Percentiles rank a stretch among this genome's conserved stretches.
Evolutionary conservation across 768 basidiomycete species (phyloP).

Genomic region (Punctularia strigosozonata): DNA sequence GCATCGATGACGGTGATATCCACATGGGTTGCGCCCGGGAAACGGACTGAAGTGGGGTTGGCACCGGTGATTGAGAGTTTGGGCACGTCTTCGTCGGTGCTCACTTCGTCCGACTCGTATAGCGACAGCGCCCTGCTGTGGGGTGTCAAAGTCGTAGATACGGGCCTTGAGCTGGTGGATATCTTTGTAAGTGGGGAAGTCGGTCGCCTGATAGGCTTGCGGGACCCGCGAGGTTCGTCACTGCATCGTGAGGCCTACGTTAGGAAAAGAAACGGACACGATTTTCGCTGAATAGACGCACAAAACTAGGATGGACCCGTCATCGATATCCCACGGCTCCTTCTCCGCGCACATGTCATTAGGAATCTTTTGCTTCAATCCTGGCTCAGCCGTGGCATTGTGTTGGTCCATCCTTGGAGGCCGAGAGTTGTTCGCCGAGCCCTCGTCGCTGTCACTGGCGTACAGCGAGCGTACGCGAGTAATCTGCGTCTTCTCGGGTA

Average conservation of each 20-base stretch:
- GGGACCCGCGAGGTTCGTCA: slow-evolving; percentile 38
- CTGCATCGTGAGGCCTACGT: slow-evolving; percentile 8
- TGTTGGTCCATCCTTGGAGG: no score
- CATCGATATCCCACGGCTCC: slow-evolving; percentile 11
- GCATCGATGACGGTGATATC: background rate
- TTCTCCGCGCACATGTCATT: no score
- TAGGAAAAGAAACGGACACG: slow-evolving; percentile 2
- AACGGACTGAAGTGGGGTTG: background rate
- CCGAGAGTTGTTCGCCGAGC: background rate
- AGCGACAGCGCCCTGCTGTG: slow-evolving; percentile 10
- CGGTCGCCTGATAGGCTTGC: slow-evolving; percentile 36
- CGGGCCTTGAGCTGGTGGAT: slow-evolving; percentile 5
- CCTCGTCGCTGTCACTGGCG: slow-evolving; percentile 18
- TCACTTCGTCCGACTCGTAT: slow-evolving; percentile 1
- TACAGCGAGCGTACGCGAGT: slow-evolving; percentile 12
- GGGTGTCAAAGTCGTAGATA: slow-evolving; percentile 4
- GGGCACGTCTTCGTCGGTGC: background rate
- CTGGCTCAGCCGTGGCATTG: no score
- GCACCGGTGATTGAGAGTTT: background rate
- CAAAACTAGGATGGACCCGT: slow-evolving; percentile 27
- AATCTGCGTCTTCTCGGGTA: background rate
- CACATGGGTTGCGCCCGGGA: background rate
- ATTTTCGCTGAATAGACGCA: slow-evolving; percentile 14
- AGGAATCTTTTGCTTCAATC: no score
- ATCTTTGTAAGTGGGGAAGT: no score